These are phyloP conservation scores for Solanum chacoense DNA, from an alignment of 305 asterid genomes.

Conservation along the genomic window DNA sequence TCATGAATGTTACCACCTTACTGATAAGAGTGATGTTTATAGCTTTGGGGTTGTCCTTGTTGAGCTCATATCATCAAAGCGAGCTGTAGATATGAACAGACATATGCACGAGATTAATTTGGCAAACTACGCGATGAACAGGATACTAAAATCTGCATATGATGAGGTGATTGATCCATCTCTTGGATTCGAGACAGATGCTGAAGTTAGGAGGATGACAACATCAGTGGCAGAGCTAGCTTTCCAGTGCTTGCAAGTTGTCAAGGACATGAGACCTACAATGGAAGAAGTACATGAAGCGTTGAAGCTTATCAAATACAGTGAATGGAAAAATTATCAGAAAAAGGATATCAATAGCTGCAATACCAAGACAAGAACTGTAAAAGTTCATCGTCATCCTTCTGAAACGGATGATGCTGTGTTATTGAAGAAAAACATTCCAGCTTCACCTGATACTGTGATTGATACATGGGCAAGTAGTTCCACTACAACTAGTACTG, in stretches of 20 bases:
- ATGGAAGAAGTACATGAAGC: conserved; percentile 10
- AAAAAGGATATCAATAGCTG: neutral
- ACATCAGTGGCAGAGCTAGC: conserved; percentile 20
- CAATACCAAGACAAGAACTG: neutral
- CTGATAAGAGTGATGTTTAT: conserved; percentile 23
- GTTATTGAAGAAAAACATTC: conserved; percentile 5
- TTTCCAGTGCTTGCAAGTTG: conserved; percentile 18
- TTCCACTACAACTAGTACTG: neutral
- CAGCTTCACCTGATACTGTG: conserved; percentile 9
- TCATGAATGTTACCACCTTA: conserved; percentile 15
- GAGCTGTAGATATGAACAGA: conserved; percentile 17
- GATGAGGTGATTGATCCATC: conserved; percentile 13
- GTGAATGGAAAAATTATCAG: neutral
- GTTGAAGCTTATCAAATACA: conserved; percentile 4
- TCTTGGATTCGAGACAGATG: conserved; percentile 9
- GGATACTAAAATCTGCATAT: conserved; percentile 8
- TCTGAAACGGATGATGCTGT: conserved; percentile 5
- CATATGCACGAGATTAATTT: conserved; percentile 17
- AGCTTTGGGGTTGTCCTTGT: conserved; percentile 26
- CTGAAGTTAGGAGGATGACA: conserved; percentile 3
- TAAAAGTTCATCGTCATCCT: neutral
- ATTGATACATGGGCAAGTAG: neutral
- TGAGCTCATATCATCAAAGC: conserved; percentile 17
- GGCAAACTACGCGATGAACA: conserved; percentile 14
- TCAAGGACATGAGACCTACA: conserved; percentile 16